Base-by-base conservation (phyloP, 257 asterid genomes). In the Rubia yunnanensis region DNA sequence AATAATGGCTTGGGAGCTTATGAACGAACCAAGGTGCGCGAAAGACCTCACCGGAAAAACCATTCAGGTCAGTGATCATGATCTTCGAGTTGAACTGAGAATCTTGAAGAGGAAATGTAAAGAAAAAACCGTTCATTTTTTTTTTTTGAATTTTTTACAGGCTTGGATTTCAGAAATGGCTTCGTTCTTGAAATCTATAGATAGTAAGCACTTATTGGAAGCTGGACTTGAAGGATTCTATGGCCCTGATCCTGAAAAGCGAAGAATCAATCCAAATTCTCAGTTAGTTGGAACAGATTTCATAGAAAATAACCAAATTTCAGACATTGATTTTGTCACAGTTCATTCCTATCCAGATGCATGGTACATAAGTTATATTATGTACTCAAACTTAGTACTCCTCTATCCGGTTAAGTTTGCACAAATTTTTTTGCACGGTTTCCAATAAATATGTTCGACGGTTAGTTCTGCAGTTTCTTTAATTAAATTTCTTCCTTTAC, bases 1-100 rank as follows among this genome's bases (percentile, higher is more conserved):
- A 32, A 81, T 85, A 22, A 85, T 85, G 86, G 86, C 87, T 17
- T 88, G 96, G 96, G 96, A 88, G 81, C 96, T 86, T 28, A 88
- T 88, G 78, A 88, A 88, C 70, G 96, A 88, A 70, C 96, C 96
- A 1, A 80, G 95, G 64, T 86, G 95, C 76, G 18, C 54, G 36
- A 67, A 82, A 13, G 94, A 88, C 64, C 36, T 74, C 10, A 79
- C 88, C 7, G 96, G 85, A 52, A 66, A 23, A 3, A 83, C 84
- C 65, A 35, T 84, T 1, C 91, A 86, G 83, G 87, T 66, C 10
- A 5, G 64, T 30, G 48, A 34, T 34, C 50, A 14, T 44, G 20
- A 15, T 44, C 14, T 44, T 44, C 20, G 4, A 15, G 15, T 44
- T 44, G 26, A 27, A 58, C 8, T 5, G 30, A 30, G 63, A 28